Conservation (phyloP, 768 basidiomycete genomes). For the Trametes cingulata region DNA sequence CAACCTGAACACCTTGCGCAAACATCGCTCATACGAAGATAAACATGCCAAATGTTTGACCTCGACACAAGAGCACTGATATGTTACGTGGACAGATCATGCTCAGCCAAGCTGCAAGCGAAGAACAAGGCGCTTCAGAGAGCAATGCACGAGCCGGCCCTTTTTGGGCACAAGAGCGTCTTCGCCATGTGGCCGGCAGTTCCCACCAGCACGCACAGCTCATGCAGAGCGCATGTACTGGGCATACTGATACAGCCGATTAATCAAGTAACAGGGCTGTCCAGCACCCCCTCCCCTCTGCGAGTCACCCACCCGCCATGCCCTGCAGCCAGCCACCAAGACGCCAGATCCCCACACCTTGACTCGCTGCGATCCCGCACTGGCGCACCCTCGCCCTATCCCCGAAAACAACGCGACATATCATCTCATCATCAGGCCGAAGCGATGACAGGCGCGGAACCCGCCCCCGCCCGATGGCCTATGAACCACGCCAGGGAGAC, state of each 20-base stretch:
- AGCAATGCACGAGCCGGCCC: background rate
- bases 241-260: conserved; percentile 14
- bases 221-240: conserved; percentile 2
- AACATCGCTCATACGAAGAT: background rate
- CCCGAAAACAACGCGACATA: background rate
- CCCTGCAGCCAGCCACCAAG: background rate
- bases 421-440: background rate
- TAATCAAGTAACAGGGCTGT: background rate
- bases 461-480: conserved; percentile 10
- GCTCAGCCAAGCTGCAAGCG: background rate
- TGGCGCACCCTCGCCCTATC: background rate
- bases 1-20: background rate
- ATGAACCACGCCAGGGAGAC: conserved; percentile 11
- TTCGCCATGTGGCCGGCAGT: background rate
- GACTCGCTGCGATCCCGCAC: background rate
- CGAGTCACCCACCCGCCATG: background rate
- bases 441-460: background rate
- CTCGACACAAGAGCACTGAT: background rate
- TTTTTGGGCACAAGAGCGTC: conserved; percentile 11
- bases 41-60: background rate
- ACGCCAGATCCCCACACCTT: background rate
- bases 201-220: conserved; percentile 10
- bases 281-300: background rate
- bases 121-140: background rate
- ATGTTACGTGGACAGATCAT: background rate